Evolutionary conservation across 1,284 basidiomycete genomes (phyloP).

Genomic region (Amylostereum chailletii): DNA sequence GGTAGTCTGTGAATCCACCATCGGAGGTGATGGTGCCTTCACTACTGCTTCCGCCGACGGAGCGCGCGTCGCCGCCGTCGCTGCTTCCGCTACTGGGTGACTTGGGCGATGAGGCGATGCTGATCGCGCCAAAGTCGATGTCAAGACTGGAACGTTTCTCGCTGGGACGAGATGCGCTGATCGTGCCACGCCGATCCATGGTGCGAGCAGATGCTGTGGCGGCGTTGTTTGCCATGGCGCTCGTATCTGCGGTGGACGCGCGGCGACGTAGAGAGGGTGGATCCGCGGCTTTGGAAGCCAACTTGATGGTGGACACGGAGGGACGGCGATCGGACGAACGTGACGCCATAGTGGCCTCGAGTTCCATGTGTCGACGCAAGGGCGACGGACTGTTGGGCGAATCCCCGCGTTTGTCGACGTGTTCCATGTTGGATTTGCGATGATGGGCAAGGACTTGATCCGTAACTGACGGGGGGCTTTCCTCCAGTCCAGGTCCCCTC

Average conservation of each 20-base stretch:
- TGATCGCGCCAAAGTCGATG: constrained; percentile 30
- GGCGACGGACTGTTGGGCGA: constrained; percentile 39
- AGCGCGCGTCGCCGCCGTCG: constrained; percentile 37
- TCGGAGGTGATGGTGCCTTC: constrained; percentile 73
- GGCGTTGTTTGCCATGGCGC: constrained; percentile 6
- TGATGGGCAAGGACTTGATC: constrained; percentile 36
- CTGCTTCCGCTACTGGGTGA: constrained; percentile 46
- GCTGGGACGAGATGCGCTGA: constrained; percentile 11
- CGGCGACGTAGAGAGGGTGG: constrained; percentile 20
- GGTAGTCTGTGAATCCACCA: constrained; percentile 75
- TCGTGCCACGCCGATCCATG: constrained; percentile 11
- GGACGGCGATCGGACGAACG: constrained; percentile 38
- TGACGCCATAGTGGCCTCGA: constrained; percentile 37
- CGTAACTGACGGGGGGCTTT: constrained; percentile 27
- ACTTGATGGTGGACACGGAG: constrained; percentile 32
- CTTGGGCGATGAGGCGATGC: constrained; percentile 30
- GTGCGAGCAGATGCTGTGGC: constrained; percentile 5
- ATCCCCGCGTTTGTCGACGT: constrained; percentile 36
- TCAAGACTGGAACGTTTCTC: constrained; percentile 19
- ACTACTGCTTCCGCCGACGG: constrained; percentile 34
- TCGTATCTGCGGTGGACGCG: constrained; percentile 15
- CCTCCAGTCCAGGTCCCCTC: constrained; percentile 29
- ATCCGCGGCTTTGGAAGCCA: constrained; percentile 12
- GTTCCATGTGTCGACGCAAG: constrained; percentile 46
- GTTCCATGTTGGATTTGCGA: constrained; percentile 35